Conservation (phyloP, 768 basidiomycete species). For the Sutorius australiensis region DNA sequence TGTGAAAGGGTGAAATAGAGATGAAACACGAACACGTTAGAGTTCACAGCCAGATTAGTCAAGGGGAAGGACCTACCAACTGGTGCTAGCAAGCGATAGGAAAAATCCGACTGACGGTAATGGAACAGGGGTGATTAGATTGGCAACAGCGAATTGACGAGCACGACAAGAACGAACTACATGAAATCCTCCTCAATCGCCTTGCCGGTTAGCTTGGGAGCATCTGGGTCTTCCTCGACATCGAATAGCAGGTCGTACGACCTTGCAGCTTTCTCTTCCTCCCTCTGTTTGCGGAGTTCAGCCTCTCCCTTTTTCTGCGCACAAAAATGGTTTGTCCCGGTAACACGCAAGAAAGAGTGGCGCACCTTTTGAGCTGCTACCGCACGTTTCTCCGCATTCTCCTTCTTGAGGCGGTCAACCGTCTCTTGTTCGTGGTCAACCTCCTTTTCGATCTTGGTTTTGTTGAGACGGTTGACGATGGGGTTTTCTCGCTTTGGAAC, state of each 20-base stretch:
- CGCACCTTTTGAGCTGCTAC: constrained; percentile 66
- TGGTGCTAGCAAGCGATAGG: no score
- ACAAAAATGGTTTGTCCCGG: not conserved
- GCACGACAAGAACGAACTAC: constrained; percentile 39
- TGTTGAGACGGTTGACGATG: constrained; percentile 90
- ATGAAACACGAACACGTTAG: no score
- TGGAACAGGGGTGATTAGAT: not conserved
- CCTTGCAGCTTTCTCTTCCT: constrained; percentile 83
- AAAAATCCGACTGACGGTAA: not conserved
- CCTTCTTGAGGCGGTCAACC: constrained; percentile 75
- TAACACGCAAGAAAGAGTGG: not conserved
- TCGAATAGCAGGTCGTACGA: constrained; percentile 82
- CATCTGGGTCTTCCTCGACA: constrained; percentile 54
- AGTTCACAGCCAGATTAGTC: no score
- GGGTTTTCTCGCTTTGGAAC: constrained; percentile 78
- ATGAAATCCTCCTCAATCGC: constrained; percentile 90
- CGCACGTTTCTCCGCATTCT: constrained; percentile 59
- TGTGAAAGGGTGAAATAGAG: no score
- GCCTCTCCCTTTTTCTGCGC: constrained; percentile 72
- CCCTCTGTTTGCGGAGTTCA: constrained; percentile 69
- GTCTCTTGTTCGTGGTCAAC: constrained; percentile 92
- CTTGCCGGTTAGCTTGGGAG: constrained; percentile 54
- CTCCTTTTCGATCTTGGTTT: constrained; percentile 79
- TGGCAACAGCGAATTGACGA: not conserved
- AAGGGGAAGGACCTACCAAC: no score